phyloP scores from a whole-genome alignment of 2,329 filamentous ascomycete species.

The Bimuria novae-zelandiae region DNA sequence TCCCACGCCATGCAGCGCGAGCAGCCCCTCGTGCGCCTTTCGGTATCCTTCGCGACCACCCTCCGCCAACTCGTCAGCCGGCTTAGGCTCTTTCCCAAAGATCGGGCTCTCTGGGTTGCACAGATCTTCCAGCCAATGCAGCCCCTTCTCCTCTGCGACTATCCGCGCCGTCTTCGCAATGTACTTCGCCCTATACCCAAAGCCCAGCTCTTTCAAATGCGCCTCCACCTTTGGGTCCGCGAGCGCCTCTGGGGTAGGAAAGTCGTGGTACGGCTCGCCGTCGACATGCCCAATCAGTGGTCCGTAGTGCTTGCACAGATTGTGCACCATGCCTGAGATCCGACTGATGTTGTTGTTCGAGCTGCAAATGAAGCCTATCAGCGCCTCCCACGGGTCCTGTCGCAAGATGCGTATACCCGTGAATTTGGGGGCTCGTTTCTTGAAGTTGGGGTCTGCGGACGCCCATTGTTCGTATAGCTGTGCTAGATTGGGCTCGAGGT shows the following conservation, averaged over 20 bases:
- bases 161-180: constrained; percentile 83
- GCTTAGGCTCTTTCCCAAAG: constrained; percentile 53
- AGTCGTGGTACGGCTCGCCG: constrained; percentile 79
- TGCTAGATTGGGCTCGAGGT: constrained; percentile 75
- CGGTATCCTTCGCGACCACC: constrained; percentile 70
- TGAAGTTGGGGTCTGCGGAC: constrained; percentile 81
- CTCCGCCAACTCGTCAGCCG: constrained; percentile 55
- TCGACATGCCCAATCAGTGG: constrained; percentile 72
- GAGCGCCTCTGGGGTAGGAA: constrained; percentile 77
- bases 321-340: constrained; percentile 96
- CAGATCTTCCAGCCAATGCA: constrained; percentile 76
- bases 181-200: constrained; percentile 94
- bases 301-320: constrained; percentile 86
- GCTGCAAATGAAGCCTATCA: constrained; percentile 95
- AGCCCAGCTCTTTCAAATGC: constrained; percentile 80
- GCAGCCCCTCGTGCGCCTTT: constrained; percentile 77
- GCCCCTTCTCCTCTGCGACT: constrained; percentile 67
- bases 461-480: constrained; percentile 88
- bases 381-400: constrained; percentile 94
- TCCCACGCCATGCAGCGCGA: constrained; percentile 83
- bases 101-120: constrained; percentile 75
- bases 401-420: constrained; percentile 88
- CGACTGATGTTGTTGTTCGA: constrained; percentile 97
- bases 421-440: constrained; percentile 82
- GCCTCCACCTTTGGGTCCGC: constrained; percentile 75